phyloP scores from a whole-genome alignment of 345 rosid genomes.

The Trapa bicornis region DNA sequence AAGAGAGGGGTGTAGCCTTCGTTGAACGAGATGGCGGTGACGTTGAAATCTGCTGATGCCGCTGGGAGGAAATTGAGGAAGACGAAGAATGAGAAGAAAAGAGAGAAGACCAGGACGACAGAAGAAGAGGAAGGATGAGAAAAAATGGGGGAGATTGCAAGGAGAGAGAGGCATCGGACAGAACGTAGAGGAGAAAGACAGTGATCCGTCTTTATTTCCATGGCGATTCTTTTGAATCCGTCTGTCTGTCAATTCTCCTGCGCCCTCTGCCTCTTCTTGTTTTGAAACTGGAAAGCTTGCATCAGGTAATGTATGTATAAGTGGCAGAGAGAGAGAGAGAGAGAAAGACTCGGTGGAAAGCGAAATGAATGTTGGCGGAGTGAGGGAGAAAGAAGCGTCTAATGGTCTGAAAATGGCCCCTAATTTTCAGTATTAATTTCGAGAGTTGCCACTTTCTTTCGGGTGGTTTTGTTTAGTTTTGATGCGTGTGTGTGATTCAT shows the following conservation, averaged over 20 bases:
- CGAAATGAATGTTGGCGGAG: no score
- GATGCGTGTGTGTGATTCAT: no score
- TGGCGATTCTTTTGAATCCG: background rate
- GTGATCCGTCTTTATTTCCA: conserved; percentile 9
- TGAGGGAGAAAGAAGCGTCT: no score
- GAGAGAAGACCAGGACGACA: no score
- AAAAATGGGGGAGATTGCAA: background rate
- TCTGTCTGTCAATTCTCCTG: background rate
- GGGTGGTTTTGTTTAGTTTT: no score
- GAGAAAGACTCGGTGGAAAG: background rate
- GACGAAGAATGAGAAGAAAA: background rate
- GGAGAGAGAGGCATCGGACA: background rate
- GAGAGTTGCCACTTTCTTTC: no score
- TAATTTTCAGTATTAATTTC: background rate
- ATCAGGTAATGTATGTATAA: background rate
- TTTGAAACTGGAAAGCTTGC: background rate
- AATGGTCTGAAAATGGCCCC: no score
- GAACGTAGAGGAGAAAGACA: background rate
- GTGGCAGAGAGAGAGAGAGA: background rate
- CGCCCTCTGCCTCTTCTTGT: background rate
- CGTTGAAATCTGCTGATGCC: conserved; percentile 23
- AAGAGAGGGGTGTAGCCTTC: conserved; percentile 76
- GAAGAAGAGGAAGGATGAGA: background rate
- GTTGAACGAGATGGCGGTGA: conserved; percentile 54
- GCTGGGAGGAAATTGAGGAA: background rate